Conservation (phyloP, 2,329 filamentous ascomycete genomes). For the Xylariales sp. region DNA sequence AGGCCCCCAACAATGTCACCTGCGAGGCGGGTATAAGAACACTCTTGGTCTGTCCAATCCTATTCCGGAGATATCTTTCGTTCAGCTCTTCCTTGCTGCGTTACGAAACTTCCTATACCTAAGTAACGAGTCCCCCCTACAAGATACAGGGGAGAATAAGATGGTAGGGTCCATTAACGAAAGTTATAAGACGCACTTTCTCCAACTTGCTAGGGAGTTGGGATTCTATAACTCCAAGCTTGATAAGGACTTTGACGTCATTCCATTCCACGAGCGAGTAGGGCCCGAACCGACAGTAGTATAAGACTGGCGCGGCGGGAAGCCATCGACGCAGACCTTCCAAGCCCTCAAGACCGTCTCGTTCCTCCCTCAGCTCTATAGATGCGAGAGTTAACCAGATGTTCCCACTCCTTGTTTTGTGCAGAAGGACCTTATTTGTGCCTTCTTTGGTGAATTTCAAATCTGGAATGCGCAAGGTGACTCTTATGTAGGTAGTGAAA, state of each 20-base stretch:
- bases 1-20: not conserved
- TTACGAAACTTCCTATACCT: not conserved
- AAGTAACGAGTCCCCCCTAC: not conserved
- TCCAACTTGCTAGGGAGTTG: not conserved
- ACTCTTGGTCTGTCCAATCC: not conserved
- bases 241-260: not conserved
- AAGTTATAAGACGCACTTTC: not conserved
- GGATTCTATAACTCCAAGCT: slow-evolving; percentile 1
- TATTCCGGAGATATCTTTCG: not conserved
- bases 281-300: not conserved
- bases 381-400: not conserved
- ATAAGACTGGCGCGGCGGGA: slow-evolving; percentile 4
- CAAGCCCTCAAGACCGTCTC: not conserved
- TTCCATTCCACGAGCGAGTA: not conserved
- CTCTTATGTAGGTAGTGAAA: too few species aligned
- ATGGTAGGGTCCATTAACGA: not conserved
- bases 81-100: not conserved
- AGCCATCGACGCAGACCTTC: not conserved
- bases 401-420: not conserved
- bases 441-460: not conserved
- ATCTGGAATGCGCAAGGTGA: not conserved
- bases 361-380: slow-evolving; percentile 2
- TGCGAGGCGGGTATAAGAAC: not conserved
- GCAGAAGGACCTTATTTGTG: not conserved
- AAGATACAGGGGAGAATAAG: not conserved